Percentiles rank a stretch among this genome's conserved stretches.
Evolutionary conservation across 208 protist genomes (phyloP).

Genomic region (Tritrichomonas foetus): DNA sequence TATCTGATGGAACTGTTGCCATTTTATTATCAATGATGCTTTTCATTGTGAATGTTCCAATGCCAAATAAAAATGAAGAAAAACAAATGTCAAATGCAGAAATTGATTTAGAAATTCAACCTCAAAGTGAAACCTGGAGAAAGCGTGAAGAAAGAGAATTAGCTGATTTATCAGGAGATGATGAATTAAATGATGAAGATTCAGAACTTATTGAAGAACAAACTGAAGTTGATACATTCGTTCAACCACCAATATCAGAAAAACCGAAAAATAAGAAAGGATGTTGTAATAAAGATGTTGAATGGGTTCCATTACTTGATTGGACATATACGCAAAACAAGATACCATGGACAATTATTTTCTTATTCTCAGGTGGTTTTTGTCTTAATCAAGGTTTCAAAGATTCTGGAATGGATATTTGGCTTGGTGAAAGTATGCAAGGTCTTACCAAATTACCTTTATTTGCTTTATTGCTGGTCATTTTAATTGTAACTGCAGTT

Average conservation of each 20-base stretch:
- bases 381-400: conserved; percentile 45
- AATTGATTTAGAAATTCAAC: background rate
- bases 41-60: background rate
- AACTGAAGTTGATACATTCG: too few relatives aligned
- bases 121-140: background rate
- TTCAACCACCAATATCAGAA: too few relatives aligned
- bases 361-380: conserved; percentile 51
- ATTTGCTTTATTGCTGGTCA: background rate
- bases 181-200: background rate
- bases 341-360: conserved; percentile 48
- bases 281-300: background rate
- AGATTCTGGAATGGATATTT: conserved; percentile 24
- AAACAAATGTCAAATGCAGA: background rate
- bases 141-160: too few relatives aligned
- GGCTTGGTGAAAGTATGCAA: conserved; percentile 6
- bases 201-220: background rate
- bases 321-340: conserved; percentile 29
- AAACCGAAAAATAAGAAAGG: background rate
- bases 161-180: background rate
- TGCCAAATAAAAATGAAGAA: background rate
- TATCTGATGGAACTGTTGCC: background rate
- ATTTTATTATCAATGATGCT: background rate
- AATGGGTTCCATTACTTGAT: conserved; percentile 27
- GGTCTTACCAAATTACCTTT: background rate
- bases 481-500: background rate